A percentile compares a stretch with the other conserved stretches of the same genome.
These are phyloP conservation scores for Xylariaceae sp. DNA, from an alignment of 2,329 filamentous ascomycete species.

Conservation along the genomic window DNA sequence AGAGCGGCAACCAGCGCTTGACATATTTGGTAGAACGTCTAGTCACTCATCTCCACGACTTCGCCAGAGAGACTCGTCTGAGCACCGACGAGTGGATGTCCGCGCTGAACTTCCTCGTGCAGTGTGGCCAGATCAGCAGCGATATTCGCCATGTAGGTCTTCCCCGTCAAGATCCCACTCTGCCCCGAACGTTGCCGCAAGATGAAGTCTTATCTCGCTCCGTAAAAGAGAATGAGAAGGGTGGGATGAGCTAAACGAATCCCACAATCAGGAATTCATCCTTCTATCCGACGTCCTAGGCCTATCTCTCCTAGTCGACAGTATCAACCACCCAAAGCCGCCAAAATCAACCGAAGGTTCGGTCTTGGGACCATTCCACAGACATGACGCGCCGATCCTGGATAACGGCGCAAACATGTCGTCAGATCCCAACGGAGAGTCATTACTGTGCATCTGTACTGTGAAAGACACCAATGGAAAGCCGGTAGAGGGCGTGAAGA, in stretches of 20 bases:
- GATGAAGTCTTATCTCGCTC: too few relatives aligned
- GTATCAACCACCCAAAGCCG: slow-evolving; percentile 78
- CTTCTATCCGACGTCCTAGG: slow-evolving; percentile 75
- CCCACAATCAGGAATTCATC: slow-evolving; percentile 60
- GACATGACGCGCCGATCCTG: slow-evolving; percentile 61
- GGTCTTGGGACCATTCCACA: slow-evolving; percentile 78
- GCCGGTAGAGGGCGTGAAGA: slow-evolving; percentile 59
- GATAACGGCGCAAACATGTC: slow-evolving; percentile 57
- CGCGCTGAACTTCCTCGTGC: slow-evolving; percentile 64
- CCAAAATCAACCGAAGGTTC: slow-evolving; percentile 66
- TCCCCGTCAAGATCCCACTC: neutral
- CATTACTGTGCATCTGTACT: slow-evolving; percentile 67
- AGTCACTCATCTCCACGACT: slow-evolving; percentile 75
- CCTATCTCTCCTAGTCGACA: slow-evolving; percentile 73
- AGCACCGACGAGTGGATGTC: slow-evolving; percentile 75
- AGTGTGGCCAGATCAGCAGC: slow-evolving; percentile 66
- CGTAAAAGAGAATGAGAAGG: neutral
- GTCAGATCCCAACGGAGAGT: slow-evolving; percentile 62
- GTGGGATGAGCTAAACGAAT: slow-evolving; percentile 6
- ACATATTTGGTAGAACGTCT: slow-evolving; percentile 68
- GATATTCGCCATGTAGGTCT: slow-evolving; percentile 62
- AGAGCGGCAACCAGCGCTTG: slow-evolving; percentile 57
- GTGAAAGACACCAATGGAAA: slow-evolving; percentile 59
- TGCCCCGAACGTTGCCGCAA: neutral
- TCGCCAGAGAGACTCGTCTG: slow-evolving; percentile 70